phyloP scores from a whole-genome alignment of 306 rosid species.

The Rosa multiflora region DNA sequence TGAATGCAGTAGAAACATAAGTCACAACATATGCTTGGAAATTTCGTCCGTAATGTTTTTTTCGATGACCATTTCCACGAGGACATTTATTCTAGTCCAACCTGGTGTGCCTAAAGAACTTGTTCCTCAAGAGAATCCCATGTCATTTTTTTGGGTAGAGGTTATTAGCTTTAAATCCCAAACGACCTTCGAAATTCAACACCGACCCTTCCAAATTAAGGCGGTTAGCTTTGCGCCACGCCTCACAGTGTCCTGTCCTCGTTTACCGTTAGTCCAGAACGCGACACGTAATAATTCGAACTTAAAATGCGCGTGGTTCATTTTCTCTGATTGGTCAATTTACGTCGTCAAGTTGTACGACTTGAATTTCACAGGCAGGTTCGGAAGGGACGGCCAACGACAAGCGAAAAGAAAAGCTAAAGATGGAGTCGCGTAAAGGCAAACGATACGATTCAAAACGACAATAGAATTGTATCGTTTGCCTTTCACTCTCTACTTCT shows the following conservation, averaged over 20 bases:
- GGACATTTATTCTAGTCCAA: neutral
- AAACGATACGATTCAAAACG: constrained; percentile 28
- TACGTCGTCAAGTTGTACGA: neutral
- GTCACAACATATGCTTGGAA: too few species aligned
- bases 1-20: too few species aligned
- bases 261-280: neutral
- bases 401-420: neutral
- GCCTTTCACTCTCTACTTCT: neutral
- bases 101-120: neutral
- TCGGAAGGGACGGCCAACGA: neutral
- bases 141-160: neutral
- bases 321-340: neutral
- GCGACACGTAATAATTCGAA: neutral
- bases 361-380: neutral
- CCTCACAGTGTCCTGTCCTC: too few species aligned
- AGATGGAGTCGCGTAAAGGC: neutral
- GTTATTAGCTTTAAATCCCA: neutral
- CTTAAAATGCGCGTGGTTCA: neutral
- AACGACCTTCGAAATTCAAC: neutral
- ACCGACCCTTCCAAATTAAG: neutral
- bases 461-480: constrained; percentile 26
- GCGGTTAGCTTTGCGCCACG: constrained; percentile 1
- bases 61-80: too few species aligned
- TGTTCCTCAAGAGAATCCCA: too few species aligned
- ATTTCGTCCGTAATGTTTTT: too few species aligned